A percentile compares a stretch with the other conserved stretches of the same genome.
phyloP scores from a whole-genome alignment of 805 yeast genomes.

The Naumovozyma castellii region DNA sequence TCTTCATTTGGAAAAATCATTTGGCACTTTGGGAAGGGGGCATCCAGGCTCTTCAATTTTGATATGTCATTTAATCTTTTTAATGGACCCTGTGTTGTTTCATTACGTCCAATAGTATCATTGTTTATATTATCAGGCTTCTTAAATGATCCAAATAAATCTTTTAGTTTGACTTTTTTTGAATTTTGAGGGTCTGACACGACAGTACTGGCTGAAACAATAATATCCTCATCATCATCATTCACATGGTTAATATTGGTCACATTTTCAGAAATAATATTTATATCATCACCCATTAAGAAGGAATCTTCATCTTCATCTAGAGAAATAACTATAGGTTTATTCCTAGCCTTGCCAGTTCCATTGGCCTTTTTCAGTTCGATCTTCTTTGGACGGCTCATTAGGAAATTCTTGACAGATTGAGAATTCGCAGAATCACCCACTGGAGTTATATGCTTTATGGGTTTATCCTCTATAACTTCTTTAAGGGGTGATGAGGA shows the following conservation, averaged over 20 bases:
- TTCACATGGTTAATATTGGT: conserved; percentile 6
- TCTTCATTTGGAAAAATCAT: conserved; percentile 7
- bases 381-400: conserved; percentile 7
- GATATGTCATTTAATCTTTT: conserved; percentile 12
- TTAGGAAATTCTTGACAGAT: conserved; percentile 15
- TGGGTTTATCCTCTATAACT: background rate
- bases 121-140: background rate
- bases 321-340: conserved; percentile 8
- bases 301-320: conserved; percentile 6
- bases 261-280: conserved; percentile 3
- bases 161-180: conserved; percentile 19
- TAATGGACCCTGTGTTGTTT: conserved; percentile 4
- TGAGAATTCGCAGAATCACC: conserved; percentile 5
- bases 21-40: conserved; percentile 17
- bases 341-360: background rate
- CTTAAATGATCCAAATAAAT: conserved; percentile 14
- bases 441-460: conserved; percentile 6
- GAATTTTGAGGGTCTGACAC: conserved; percentile 8
- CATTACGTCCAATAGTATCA: background rate
- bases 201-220: background rate
- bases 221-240: background rate
- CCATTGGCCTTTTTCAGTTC: background rate
- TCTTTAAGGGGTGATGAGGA: conserved; percentile 8
- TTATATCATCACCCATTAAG: conserved; percentile 1
- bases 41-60: conserved; percentile 8